Evolutionary conservation across 306 rosid genomes (phyloP), one percentile per base, ranked within the genome.

Genomic region (Ormosia emarginata): DNA sequence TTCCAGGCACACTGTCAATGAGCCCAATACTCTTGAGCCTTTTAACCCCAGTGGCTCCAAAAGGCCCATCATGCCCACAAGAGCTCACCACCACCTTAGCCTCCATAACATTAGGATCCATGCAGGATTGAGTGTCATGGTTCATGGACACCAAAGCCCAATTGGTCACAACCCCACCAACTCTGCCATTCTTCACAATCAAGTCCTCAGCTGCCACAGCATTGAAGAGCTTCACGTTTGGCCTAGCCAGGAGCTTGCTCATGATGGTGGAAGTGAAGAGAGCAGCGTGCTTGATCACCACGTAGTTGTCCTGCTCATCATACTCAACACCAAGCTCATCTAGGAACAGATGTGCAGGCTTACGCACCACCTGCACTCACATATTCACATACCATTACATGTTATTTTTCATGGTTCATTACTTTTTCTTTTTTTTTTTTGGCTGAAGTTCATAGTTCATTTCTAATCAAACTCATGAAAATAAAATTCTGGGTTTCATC

Each of bases 81-180:
- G 98, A 91, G 82, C 96, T 92, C 1, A 94, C 97, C 7, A 94
- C 98, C 3, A 94, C 89, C 81, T 92, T 94, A 36, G 98, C 94
- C 86, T 94, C 98, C 98, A 94, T 94, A 2, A 94, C 96, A 12
- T 94, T 94, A 0, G 98, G 98, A 83, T 94, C 98, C 98, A 94
- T 94, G 90, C 98, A 94, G 0, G 97, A 94, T 59, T 94, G 98
- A 0, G 96, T 91, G 83, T 92, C 91, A 3, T 92, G 98, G 90
- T 94, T 94, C 97, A 85, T 82, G 0, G 98, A 91, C n/a, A 94
- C 98, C 84, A 94, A 47, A 2, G 98, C 91, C 98, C 98, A 94
- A 65, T 92, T 94, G 8, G 97, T 94, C 50, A 94, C 98, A 10
- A 94, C 97, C 0, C 98, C 98, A 2, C 86, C 93, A 3, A 94